Conservation (phyloP, 2,329 filamentous ascomycete species). For the Venturia carpophila region DNA sequence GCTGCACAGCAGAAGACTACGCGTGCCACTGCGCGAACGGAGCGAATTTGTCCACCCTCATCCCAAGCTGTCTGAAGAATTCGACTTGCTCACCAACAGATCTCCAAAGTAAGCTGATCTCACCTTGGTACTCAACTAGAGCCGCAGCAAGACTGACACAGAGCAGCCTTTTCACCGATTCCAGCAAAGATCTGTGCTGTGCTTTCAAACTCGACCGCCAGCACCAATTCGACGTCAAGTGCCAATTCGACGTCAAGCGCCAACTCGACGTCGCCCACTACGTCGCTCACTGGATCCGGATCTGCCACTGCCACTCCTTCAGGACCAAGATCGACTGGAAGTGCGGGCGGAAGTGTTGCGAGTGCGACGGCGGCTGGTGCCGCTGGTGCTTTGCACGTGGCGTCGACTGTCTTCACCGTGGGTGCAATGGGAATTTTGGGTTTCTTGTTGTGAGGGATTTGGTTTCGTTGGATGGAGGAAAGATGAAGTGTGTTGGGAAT, state of each 20-base stretch:
- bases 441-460: neutral
- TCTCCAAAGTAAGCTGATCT: neutral
- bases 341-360: neutral
- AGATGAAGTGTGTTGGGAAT: neutral
- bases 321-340: neutral
- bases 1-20: neutral
- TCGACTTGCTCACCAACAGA: constrained; percentile 4
- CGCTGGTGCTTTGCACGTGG: neutral
- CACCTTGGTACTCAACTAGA: neutral
- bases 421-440: constrained; percentile 1
- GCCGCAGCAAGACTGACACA: neutral
- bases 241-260: neutral
- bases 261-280: neutral
- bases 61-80: neutral
- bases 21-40: constrained; percentile 10
- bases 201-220: neutral
- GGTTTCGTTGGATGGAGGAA: neutral
- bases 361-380: neutral
- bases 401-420: neutral
- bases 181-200: constrained; percentile 8
- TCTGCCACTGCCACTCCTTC: constrained; percentile 4
- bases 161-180: neutral
- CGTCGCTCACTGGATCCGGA: neutral
- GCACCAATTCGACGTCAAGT: neutral
- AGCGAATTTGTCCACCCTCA: neutral